A percentile compares a stretch with the other conserved stretches of the same genome.
Conservation (phyloP, 805 yeast species). For the Brettanomyces custersianus region DNA sequence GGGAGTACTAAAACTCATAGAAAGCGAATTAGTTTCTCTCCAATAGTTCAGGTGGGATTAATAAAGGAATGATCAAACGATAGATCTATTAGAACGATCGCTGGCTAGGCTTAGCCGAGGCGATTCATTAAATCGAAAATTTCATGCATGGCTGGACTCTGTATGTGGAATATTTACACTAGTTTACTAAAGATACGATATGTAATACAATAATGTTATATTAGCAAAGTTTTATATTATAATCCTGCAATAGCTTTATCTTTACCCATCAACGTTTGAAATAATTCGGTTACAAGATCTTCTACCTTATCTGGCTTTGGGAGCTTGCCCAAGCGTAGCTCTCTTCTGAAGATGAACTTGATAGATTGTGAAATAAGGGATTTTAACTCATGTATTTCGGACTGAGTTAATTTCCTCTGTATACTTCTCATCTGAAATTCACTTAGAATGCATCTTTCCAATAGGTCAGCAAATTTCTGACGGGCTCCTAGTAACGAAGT, state of each 20-base stretch:
- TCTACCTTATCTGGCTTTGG: slow-evolving; percentile 25
- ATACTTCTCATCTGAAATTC: slow-evolving; percentile 29
- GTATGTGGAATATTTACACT: no score
- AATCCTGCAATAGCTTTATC: no score
- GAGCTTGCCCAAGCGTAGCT: slow-evolving; percentile 9
- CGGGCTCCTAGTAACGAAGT: not conserved
- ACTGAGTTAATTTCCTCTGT: slow-evolving; percentile 16
- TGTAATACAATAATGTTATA: no score
- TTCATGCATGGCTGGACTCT: no score
- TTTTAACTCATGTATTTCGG: slow-evolving; percentile 27
- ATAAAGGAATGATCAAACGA: no score
- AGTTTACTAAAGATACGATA: no score
- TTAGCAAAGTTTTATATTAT: no score
- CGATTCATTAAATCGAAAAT: no score
- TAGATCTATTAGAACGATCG: no score
- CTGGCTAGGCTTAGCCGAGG: no score
- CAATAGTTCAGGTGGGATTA: slow-evolving; percentile 4
- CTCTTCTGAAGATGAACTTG: slow-evolving; percentile 28
- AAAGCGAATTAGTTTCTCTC: slow-evolving; percentile 3
- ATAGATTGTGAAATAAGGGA: slow-evolving; percentile 28
- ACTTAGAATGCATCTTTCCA: slow-evolving; percentile 27
- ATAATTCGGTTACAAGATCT: slow-evolving; percentile 27
- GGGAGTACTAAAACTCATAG: not conserved
- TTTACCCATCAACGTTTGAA: no score
- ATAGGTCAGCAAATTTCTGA: slow-evolving; percentile 2